A percentile compares a stretch with the other conserved stretches of the same genome.
phyloP scores from a whole-genome alignment of 2,329 filamentous ascomycete genomes.

The Neofusicoccum kwambonambiense region DNA sequence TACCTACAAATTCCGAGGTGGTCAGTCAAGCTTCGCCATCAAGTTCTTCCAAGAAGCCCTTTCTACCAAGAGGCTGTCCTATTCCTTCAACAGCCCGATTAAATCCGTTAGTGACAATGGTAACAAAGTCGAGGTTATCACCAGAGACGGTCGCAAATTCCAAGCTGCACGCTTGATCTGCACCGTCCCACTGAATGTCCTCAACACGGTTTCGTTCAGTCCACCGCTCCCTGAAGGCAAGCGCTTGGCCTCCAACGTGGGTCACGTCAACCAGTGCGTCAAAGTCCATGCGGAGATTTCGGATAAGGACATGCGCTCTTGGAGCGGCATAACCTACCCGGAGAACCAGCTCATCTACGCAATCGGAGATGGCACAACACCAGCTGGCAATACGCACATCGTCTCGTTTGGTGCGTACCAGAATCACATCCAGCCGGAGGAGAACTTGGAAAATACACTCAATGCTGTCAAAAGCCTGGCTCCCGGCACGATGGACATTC shows the following conservation, averaged over 20 bases:
- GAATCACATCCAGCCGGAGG: slow-evolving; percentile 47
- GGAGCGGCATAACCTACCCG: slow-evolving; percentile 46
- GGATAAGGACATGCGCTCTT: slow-evolving; percentile 43
- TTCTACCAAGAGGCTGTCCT: slow-evolving; percentile 39
- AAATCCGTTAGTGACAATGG: slow-evolving; percentile 31
- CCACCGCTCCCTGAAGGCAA: slow-evolving; percentile 41
- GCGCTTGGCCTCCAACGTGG: slow-evolving; percentile 36
- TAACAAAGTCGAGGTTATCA: slow-evolving; percentile 34
- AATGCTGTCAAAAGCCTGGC: slow-evolving; percentile 34
- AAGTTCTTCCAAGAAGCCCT: slow-evolving; percentile 48
- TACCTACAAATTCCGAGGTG: slow-evolving; percentile 25
- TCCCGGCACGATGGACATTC: slow-evolving; percentile 22
- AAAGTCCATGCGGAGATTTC: slow-evolving; percentile 50
- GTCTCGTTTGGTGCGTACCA: slow-evolving; percentile 46
- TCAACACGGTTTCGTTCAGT: slow-evolving; percentile 42
- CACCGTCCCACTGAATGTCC: slow-evolving; percentile 47
- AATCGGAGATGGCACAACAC: slow-evolving; percentile 42
- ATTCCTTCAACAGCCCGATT: slow-evolving; percentile 44
- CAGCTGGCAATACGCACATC: slow-evolving; percentile 48
- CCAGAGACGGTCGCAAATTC: slow-evolving; percentile 30
- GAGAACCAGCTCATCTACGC: slow-evolving; percentile 44
- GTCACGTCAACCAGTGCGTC: slow-evolving; percentile 47
- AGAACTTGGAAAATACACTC: slow-evolving; percentile 37
- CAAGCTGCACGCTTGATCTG: slow-evolving; percentile 36
- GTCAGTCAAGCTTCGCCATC: slow-evolving; percentile 48